Conservation (phyloP, 208 protist genomes). For the Kentomonas sorsogonicus region DNA sequence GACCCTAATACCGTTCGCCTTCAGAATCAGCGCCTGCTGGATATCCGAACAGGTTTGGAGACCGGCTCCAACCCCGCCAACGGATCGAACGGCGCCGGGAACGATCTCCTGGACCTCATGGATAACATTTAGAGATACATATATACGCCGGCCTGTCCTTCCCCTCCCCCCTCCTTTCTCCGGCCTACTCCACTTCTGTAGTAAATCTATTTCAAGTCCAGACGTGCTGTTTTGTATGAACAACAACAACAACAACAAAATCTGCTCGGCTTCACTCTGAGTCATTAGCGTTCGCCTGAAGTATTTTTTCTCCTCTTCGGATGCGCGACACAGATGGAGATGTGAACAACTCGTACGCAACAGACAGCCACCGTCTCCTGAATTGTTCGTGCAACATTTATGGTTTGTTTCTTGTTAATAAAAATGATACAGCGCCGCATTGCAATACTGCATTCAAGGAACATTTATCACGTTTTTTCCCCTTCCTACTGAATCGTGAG, state of each 20-base stretch:
- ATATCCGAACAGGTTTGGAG: constrained; percentile 43
- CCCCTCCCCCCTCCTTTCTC: no score
- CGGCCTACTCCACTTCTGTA: no score
- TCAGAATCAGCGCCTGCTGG: constrained; percentile 53
- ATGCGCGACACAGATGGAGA: not conserved
- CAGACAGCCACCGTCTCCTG: no score
- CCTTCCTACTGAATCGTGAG: no score
- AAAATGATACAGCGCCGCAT: not conserved
- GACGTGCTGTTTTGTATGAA: no score
- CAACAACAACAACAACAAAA: no score
- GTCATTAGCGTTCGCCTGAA: no score
- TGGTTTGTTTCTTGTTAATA: constrained; percentile 12
- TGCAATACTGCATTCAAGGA: not conserved
- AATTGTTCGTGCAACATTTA: no score
- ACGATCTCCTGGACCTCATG: constrained; percentile 78
- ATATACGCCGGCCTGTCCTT: not conserved
- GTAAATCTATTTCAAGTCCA: no score
- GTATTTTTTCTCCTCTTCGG: not conserved
- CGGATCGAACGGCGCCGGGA: not conserved
- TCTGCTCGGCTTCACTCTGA: no score
- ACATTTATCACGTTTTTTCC: not conserved
- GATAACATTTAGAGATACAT: constrained; percentile 51
- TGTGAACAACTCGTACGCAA: not conserved
- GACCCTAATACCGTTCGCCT: constrained; percentile 22
- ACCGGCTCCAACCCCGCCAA: not conserved